Evolutionary conservation across 495 filamentous ascomycete genomes (phyloP).

Genomic region (Aspergillus mulundensis): DNA sequence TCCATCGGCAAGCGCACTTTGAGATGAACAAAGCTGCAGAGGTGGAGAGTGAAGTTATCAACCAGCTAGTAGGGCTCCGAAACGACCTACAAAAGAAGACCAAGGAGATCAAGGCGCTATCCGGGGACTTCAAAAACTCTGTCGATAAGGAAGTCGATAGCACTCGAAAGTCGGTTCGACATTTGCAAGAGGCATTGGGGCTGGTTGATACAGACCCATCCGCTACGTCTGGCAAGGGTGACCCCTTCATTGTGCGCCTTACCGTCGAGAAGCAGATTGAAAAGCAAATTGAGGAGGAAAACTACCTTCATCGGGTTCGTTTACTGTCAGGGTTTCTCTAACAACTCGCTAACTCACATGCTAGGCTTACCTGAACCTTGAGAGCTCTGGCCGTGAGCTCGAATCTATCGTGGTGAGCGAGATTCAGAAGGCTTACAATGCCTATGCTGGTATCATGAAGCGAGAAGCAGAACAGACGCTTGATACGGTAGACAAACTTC

Average conservation of each 20-base stretch:
- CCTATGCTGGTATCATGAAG: constrained; percentile 82
- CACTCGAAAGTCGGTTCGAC: constrained; percentile 63
- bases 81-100: constrained; percentile 92
- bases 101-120: constrained; percentile 91
- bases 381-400: constrained; percentile 88
- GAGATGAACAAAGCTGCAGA: constrained; percentile 88
- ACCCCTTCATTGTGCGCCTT: constrained; percentile 83
- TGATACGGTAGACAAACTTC: constrained; percentile 73
- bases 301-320: constrained; percentile 85
- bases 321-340: no score
- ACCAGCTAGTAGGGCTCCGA: constrained; percentile 76
- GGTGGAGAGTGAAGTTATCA: constrained; percentile 86
- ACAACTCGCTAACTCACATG: constrained; percentile 22
- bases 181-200: constrained; percentile 75
- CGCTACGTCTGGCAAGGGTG: constrained; percentile 73
- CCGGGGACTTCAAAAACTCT: constrained; percentile 88
- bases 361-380: constrained; percentile 90
- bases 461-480: constrained; percentile 81
- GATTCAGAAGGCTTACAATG: constrained; percentile 95
- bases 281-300: constrained; percentile 92
- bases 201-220: constrained; percentile 72
- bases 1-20: constrained; percentile 73
- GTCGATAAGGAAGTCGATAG: constrained; percentile 55
- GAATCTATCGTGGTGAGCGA: constrained; percentile 95
- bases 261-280: constrained; percentile 84